Evolutionary conservation across 2,329 filamentous ascomycete species (phyloP).

Genomic region (Fusarium mundagurra): DNA sequence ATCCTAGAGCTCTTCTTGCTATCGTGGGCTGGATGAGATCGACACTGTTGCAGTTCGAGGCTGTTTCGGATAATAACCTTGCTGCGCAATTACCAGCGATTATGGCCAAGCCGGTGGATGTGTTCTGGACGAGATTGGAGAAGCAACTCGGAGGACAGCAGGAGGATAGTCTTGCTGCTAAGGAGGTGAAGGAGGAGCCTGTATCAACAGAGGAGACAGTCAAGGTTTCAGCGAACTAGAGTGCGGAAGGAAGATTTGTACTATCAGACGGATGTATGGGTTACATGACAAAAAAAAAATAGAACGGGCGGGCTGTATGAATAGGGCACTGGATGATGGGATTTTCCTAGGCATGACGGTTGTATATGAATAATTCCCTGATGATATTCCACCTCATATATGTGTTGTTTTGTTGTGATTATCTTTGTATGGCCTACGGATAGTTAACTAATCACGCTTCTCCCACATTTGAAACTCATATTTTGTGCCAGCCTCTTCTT

Average conservation of each 20-base stretch:
- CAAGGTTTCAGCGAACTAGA: slow-evolving; percentile 38
- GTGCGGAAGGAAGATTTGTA: slow-evolving; percentile 31
- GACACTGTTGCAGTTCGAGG: slow-evolving; percentile 59
- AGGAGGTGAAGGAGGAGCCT: slow-evolving; percentile 32
- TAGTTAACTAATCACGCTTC: slow-evolving; percentile 50
- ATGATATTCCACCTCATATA: slow-evolving; percentile 30
- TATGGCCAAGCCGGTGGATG: slow-evolving; percentile 49
- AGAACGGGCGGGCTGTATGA: slow-evolving; percentile 33
- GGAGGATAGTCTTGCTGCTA: slow-evolving; percentile 27
- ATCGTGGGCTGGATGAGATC: slow-evolving; percentile 67
- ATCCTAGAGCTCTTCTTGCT: slow-evolving; percentile 61
- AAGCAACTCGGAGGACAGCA: slow-evolving; percentile 51
- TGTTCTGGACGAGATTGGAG: slow-evolving; percentile 58
- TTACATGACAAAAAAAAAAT: slow-evolving; percentile 13
- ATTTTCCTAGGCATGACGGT: slow-evolving; percentile 15
- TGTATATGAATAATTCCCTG: slow-evolving; percentile 32
- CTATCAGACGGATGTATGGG: slow-evolving; percentile 34
- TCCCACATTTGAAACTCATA: slow-evolving; percentile 84
- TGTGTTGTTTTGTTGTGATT: slow-evolving; percentile 10
- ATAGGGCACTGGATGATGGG: slow-evolving; percentile 15
- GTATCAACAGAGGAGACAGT: slow-evolving; percentile 11
- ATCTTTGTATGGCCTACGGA: not conserved
- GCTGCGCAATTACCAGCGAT: slow-evolving; percentile 46
- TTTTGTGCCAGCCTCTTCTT: slow-evolving; percentile 70
- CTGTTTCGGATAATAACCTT: slow-evolving; percentile 57